Base-by-base conservation (phyloP, 371 early-diverging fungal genomes). In the Thermomucor indicae-seudaticae region DNA sequence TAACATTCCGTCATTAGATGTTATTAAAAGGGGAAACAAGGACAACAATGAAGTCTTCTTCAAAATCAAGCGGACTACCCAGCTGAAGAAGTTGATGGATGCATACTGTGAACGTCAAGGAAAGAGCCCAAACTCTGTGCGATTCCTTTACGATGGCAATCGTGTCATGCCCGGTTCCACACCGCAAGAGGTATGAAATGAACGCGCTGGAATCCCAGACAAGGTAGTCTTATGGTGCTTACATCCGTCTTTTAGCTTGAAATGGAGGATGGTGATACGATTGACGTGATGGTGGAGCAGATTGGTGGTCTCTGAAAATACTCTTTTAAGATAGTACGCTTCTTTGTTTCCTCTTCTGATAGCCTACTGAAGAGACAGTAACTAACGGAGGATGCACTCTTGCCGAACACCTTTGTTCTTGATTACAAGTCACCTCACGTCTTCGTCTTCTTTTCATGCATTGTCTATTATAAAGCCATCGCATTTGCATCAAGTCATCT, bases 251-350 rank as follows among this genome's bases (percentile, higher is more conserved):
- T 42, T 37, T 70, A 91, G 91, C 81, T 96, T 49, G 94, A 91
- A 19, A 89, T 96, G 89, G 95, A 95, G 49, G 95, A 96, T 61
- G 93, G 90, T 41, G 96, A 96, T 62, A 68, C 83, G n/a, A 95
- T 96, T 51, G 89, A 92, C 64, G 95, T 91, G 20, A 89, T 89
- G 83, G 91, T 93, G 37, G 87, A 91, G 64, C 96, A 96, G 58
- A 78, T 94, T 43, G 95, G 95, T 49, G 94, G 94, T 27, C 58
- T 51, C 25, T 54, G n/a, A n/a, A n/a, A n/a, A n/a, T n/a, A n/a
- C n/a, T n/a, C n/a, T n/a, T n/a, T n/a, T n/a, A n/a, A n/a, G n/a
- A n/a, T n/a, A n/a, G n/a, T n/a, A n/a, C n/a, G n/a, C n/a, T n/a
- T n/a, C n/a, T n/a, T n/a, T n/a, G n/a, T n/a, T n/a, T n/a, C n/a